Percentiles rank a stretch among this genome's conserved stretches.
Conservation (phyloP, 75 land plant genomes). For the Cupressus sempervirens region DNA sequence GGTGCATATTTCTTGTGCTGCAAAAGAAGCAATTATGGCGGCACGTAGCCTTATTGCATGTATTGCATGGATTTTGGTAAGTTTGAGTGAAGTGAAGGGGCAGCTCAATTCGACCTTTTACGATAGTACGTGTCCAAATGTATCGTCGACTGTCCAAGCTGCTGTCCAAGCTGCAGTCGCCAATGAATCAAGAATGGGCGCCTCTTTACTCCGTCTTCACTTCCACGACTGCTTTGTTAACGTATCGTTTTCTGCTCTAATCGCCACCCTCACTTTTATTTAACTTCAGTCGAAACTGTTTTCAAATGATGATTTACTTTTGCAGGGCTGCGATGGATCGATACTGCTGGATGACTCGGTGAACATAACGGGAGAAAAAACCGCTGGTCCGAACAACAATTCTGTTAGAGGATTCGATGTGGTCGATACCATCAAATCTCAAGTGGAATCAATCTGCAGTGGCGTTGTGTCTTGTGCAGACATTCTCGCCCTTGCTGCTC, state of each 20-base stretch:
- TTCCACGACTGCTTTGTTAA: slow-evolving; percentile 17
- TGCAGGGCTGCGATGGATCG: slow-evolving; percentile 70
- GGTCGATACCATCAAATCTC: too few species aligned
- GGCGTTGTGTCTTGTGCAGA: too few species aligned
- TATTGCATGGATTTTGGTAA: neutral
- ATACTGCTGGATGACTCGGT: slow-evolving; percentile 48
- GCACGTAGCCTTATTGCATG: neutral
- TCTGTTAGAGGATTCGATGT: too few species aligned
- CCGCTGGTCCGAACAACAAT: too few species aligned
- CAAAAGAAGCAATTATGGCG: neutral
- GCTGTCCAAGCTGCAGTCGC: slow-evolving; percentile 16
- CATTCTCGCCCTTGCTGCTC: too few species aligned
- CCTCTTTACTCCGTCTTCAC: slow-evolving; percentile 24
- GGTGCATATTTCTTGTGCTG: neutral
- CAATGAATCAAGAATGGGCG: slow-evolving; percentile 34
- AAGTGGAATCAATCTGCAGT: too few species aligned
- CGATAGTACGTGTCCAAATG: slow-evolving; percentile 13
- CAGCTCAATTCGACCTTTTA: slow-evolving; percentile 8
- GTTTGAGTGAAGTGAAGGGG: slow-evolving; percentile 15
- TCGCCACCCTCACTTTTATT: neutral
- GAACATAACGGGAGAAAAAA: slow-evolving; percentile 26
- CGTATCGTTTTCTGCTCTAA: neutral
- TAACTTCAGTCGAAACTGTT: neutral
- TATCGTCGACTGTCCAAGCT: slow-evolving; percentile 22
- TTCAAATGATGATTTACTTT: too few species aligned